phyloP scores from a whole-genome alignment of 192 early-diverging fungal genomes.

The Coemansia sp. region DNA sequence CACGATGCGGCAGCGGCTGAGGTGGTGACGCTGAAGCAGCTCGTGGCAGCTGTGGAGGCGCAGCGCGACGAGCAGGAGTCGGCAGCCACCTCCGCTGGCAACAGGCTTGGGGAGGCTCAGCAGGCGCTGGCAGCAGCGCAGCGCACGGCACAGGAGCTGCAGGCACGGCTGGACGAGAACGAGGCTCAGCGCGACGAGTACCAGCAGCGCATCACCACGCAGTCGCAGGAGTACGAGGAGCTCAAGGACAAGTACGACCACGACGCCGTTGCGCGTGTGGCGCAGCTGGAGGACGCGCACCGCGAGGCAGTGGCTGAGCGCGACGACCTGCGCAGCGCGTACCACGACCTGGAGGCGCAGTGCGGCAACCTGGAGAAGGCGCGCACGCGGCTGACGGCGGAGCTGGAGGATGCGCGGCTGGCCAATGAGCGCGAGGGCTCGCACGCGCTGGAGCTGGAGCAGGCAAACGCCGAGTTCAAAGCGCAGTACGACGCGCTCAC shows the following conservation, averaged over 20 bases:
- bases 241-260: constrained; percentile 64
- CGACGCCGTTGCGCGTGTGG: constrained; percentile 56
- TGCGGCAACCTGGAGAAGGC: constrained; percentile 70
- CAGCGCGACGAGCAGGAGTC: constrained; percentile 8
- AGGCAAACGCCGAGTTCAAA: constrained; percentile 57
- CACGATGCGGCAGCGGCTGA: constrained; percentile 28
- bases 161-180: constrained; percentile 66
- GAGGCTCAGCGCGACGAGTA: constrained; percentile 54
- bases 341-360: constrained; percentile 61
- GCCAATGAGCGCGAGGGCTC: constrained; percentile 69
- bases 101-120: background rate
- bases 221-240: constrained; percentile 63
- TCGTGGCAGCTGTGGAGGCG: constrained; percentile 3
- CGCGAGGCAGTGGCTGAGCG: constrained; percentile 62
- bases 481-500: constrained; percentile 55
- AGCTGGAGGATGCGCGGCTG: constrained; percentile 74
- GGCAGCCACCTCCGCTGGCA: constrained; percentile 6
- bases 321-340: constrained; percentile 63
- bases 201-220: constrained; percentile 56
- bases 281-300: constrained; percentile 60
- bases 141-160: constrained; percentile 61
- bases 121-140: constrained; percentile 30
- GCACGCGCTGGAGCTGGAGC: constrained; percentile 57
- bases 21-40: constrained; percentile 15
- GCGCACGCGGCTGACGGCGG: constrained; percentile 62